These are phyloP conservation scores for Rhizopogon rudus DNA, from an alignment of 768 basidiomycete genomes.

Conservation along the genomic window DNA sequence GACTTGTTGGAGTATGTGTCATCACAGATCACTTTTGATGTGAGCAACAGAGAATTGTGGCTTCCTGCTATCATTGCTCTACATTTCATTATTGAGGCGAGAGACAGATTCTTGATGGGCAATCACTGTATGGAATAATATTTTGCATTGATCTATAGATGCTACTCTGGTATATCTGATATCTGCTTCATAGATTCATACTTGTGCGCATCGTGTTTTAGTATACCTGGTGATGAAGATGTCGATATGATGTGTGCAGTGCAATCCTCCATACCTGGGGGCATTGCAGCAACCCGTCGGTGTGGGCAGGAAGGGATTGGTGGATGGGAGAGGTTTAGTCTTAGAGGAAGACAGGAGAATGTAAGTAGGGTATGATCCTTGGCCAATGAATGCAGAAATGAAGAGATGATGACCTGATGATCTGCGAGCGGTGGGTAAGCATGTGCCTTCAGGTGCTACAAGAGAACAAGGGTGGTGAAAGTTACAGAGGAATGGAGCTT, in stretches of 20 bases:
- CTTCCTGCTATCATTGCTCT: no score
- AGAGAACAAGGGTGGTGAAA: constrained; percentile 36
- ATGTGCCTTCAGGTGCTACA: constrained; percentile 58
- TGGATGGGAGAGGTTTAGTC: constrained; percentile 36
- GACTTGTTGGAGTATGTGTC: constrained; percentile 48
- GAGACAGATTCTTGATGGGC: no score
- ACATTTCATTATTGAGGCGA: no score
- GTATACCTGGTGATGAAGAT: constrained; percentile 31
- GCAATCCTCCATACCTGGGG: constrained; percentile 45
- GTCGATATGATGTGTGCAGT: constrained; percentile 42
- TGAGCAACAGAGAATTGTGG: no score
- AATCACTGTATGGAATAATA: no score
- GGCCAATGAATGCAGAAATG: constrained; percentile 55
- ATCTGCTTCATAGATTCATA: no score
- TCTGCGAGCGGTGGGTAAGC: constrained; percentile 72
- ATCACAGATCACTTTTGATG: no score
- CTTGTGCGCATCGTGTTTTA: constrained; percentile 9
- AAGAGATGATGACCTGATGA: constrained; percentile 70
- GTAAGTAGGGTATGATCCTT: constrained; percentile 59
- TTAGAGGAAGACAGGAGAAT: constrained; percentile 58
- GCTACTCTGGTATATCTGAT: no score
- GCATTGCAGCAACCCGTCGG: constrained; percentile 48
- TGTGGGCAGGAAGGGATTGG: constrained; percentile 30
- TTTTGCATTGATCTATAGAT: no score
- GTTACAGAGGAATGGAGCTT: constrained; percentile 53